phyloP scores from a whole-genome alignment of 2,329 filamentous ascomycete species.

The Metarhizium anisopliae region DNA sequence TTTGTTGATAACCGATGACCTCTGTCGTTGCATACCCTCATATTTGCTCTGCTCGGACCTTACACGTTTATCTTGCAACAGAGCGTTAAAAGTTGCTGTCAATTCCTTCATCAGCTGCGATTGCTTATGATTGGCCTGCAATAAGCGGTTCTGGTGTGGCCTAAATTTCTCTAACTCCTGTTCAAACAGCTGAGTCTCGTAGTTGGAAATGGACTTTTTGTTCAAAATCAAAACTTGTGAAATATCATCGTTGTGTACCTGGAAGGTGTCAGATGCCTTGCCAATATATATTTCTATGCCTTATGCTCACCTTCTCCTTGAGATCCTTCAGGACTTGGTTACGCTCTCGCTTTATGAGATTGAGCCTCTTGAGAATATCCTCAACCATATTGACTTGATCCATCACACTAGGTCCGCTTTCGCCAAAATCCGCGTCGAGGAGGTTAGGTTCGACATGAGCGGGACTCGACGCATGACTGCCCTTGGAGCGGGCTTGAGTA shows the following conservation, averaged over 20 bases:
- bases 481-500: slow-evolving; percentile 63
- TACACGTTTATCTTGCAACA: slow-evolving; percentile 90
- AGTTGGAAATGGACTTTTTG: slow-evolving; percentile 90
- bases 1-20: slow-evolving; percentile 69
- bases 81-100: slow-evolving; percentile 73
- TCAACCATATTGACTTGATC: slow-evolving; percentile 88
- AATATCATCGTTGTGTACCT: slow-evolving; percentile 96
- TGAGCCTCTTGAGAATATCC: slow-evolving; percentile 82
- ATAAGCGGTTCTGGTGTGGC: slow-evolving; percentile 79
- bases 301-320: slow-evolving; percentile 77
- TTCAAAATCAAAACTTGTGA: slow-evolving; percentile 95
- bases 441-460: slow-evolving; percentile 62
- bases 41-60: slow-evolving; percentile 93
- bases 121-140: slow-evolving; percentile 95
- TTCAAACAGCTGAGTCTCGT: slow-evolving; percentile 87
- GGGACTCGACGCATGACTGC: slow-evolving; percentile 52
- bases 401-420: slow-evolving; percentile 68
- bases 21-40: slow-evolving; percentile 75
- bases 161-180: slow-evolving; percentile 96
- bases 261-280: not conserved
- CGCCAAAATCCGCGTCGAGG: slow-evolving; percentile 85
- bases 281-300: not conserved
- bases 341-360: slow-evolving; percentile 83
- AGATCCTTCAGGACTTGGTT: slow-evolving; percentile 90
- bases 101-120: slow-evolving; percentile 90